A percentile compares a stretch with the other conserved stretches of the same genome.
Evolutionary conservation across 441 rosid genomes (phyloP).

Genomic region (Biscutella auriculata): DNA sequence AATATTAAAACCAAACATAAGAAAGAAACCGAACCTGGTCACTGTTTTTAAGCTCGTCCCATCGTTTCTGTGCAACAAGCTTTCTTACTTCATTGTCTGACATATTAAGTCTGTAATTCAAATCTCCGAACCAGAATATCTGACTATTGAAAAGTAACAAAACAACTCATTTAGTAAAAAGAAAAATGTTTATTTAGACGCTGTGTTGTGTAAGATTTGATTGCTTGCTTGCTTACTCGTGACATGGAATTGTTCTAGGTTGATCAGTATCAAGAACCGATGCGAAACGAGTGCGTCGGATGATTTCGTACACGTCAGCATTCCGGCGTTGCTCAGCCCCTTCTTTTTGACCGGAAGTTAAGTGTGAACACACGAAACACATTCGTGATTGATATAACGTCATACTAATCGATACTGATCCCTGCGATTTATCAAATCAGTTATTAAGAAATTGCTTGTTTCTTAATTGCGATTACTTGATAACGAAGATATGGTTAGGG

Average conservation of each 20-base stretch:
- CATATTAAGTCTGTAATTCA: slow-evolving; percentile 85
- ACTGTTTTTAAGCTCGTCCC: slow-evolving; percentile 66
- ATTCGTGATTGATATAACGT: slow-evolving; percentile 77
- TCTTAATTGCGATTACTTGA: neutral
- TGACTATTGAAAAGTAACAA: slow-evolving; percentile 44
- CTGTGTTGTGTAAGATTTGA: neutral
- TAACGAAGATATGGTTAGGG: slow-evolving; percentile 5
- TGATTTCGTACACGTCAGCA: slow-evolving; percentile 77
- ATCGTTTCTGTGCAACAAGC: slow-evolving; percentile 55
- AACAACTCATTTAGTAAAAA: neutral
- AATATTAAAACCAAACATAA: too few species aligned
- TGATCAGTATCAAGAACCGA: slow-evolving; percentile 57
- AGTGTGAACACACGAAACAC: slow-evolving; percentile 97
- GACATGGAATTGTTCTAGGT: slow-evolving; percentile 77
- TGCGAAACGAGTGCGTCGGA: slow-evolving; percentile 65
- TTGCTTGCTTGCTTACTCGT: slow-evolving; percentile 53
- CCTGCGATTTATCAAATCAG: slow-evolving; percentile 38
- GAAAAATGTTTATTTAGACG: neutral
- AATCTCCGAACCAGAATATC: slow-evolving; percentile 94
- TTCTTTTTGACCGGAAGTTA: slow-evolving; percentile 91
- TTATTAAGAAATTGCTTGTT: neutral
- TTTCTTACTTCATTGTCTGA: slow-evolving; percentile 62
- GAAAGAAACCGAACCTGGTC: slow-evolving; percentile 53
- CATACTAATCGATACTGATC: slow-evolving; percentile 96
- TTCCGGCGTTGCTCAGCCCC: slow-evolving; percentile 88